These are phyloP conservation scores for Entomortierella parvispora DNA, from an alignment of 192 early-diverging fungal genomes.

Conservation along the genomic window DNA sequence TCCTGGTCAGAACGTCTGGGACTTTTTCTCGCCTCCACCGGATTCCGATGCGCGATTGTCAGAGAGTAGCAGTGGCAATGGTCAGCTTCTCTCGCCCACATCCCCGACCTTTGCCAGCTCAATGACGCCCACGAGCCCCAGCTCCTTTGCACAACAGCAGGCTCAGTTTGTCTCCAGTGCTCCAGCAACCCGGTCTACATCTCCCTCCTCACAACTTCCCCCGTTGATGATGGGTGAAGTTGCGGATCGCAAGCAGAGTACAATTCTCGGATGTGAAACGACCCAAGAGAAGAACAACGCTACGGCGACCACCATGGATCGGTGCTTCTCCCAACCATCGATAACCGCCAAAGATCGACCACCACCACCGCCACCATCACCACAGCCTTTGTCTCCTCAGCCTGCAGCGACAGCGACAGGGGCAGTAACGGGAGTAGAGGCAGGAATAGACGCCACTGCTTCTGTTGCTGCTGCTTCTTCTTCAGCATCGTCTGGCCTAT, in stretches of 20 bases:
- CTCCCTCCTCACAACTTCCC: not conserved
- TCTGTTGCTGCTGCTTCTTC: no score
- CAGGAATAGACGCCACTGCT: not conserved
- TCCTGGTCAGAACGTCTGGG: slow-evolving; percentile 44
- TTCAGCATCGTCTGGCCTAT: no score
- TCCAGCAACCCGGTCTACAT: not conserved
- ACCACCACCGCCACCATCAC: not conserved
- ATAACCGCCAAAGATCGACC: no score
- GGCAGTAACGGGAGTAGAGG: not conserved
- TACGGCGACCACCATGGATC: no score
- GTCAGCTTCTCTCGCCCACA: slow-evolving; percentile 4
- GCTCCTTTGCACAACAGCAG: not conserved
- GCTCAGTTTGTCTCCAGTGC: not conserved
- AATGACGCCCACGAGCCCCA: not conserved
- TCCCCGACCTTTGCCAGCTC: not conserved
- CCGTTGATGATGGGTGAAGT: no score
- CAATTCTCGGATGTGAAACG: no score
- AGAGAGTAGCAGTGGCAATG: not conserved
- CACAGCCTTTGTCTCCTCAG: not conserved
- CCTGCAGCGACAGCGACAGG: not conserved
- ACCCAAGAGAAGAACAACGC: no score
- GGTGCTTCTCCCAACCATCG: no score
- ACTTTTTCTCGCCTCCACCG: slow-evolving; percentile 36
- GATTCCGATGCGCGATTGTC: not conserved
- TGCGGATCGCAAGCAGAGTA: no score